Percentiles rank a stretch among this genome's conserved stretches.
Evolutionary conservation across 805 yeast species (phyloP).

Genomic region (Kurtzmaniella fragi): DNA sequence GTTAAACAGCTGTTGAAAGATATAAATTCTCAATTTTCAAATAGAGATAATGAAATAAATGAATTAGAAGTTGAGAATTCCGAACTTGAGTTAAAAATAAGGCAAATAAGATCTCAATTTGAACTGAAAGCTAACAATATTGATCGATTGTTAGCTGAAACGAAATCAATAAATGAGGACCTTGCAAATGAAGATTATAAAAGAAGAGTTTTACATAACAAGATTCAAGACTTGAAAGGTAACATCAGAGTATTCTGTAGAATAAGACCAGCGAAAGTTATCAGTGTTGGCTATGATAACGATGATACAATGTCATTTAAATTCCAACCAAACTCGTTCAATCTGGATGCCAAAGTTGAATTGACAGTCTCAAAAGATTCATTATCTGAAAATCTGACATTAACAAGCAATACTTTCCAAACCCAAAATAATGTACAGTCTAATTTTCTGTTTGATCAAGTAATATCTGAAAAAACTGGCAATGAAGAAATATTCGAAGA

Average conservation of each 20-base stretch:
- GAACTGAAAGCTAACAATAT: constrained; percentile 4
- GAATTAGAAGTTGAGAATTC: constrained; percentile 6
- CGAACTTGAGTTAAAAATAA: constrained; percentile 1
- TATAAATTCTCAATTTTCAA: neutral
- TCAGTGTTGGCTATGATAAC: constrained; percentile 5
- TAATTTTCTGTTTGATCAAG: constrained; percentile 69
- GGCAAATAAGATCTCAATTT: constrained; percentile 4
- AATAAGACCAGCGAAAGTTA: constrained; percentile 54
- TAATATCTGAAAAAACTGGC: constrained; percentile 51
- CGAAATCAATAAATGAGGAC: constrained; percentile 18
- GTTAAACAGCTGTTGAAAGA: too few species aligned
- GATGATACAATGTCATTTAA: constrained; percentile 8
- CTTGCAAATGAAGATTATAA: constrained; percentile 47
- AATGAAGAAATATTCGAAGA: constrained; percentile 76
- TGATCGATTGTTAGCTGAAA: constrained; percentile 6
- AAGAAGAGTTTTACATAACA: constrained; percentile 65
- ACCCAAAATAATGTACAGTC: constrained; percentile 21
- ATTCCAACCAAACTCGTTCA: constrained; percentile 8
- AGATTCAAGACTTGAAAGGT: constrained; percentile 82
- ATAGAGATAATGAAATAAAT: neutral
- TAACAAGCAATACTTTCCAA: constrained; percentile 11
- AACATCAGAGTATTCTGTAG: constrained; percentile 90
- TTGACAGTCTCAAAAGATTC: constrained; percentile 19
- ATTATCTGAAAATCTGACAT: constrained; percentile 6
- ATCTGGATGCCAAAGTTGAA: constrained; percentile 27